Conservation (phyloP, 495 filamentous ascomycete genomes). For the Lophium mytilinum region DNA sequence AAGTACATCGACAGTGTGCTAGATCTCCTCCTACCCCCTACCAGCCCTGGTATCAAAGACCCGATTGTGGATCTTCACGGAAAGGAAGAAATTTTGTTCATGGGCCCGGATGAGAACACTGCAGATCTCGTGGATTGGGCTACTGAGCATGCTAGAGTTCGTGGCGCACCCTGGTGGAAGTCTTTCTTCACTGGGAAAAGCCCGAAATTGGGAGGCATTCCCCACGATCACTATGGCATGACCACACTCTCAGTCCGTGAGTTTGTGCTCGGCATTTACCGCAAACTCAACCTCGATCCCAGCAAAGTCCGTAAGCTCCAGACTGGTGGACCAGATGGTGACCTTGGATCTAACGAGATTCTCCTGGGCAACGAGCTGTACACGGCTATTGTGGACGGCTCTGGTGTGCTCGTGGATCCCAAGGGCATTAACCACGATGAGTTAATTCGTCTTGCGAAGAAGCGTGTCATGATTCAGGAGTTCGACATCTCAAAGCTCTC, state of each 20-base stretch:
- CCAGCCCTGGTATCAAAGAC: constrained; percentile 95
- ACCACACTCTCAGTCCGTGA: constrained; percentile 94
- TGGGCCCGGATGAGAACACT: constrained; percentile 98
- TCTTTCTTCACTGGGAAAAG: constrained; percentile 99
- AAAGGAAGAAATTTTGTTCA: constrained; percentile 91
- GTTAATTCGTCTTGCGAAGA: constrained; percentile 74
- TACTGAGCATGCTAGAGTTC: constrained; percentile 79
- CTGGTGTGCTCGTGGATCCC: constrained; percentile 89
- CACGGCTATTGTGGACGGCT: constrained; percentile 83
- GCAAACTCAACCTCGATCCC: constrained; percentile 83
- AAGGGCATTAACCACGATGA: constrained; percentile 80
- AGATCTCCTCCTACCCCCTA: constrained; percentile 81
- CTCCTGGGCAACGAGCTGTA: constrained; percentile 93
- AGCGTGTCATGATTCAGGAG: constrained; percentile 78
- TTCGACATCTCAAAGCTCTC: constrained; percentile 85
- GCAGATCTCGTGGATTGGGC: constrained; percentile 97
- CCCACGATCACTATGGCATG: constrained; percentile 95
- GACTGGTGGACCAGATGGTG: constrained; percentile 93
- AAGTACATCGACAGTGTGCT: constrained; percentile 99
- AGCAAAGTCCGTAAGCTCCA: constrained; percentile 83
- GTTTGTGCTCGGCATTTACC: constrained; percentile 92
- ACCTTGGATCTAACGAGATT: constrained; percentile 96
- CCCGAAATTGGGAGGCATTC: constrained; percentile 90
- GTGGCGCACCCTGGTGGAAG: constrained; percentile 98
- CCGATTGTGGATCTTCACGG: constrained; percentile 92